Conservation (phyloP, 2,329 filamentous ascomycete genomes). For the Pseudogymnoascus sp. region DNA sequence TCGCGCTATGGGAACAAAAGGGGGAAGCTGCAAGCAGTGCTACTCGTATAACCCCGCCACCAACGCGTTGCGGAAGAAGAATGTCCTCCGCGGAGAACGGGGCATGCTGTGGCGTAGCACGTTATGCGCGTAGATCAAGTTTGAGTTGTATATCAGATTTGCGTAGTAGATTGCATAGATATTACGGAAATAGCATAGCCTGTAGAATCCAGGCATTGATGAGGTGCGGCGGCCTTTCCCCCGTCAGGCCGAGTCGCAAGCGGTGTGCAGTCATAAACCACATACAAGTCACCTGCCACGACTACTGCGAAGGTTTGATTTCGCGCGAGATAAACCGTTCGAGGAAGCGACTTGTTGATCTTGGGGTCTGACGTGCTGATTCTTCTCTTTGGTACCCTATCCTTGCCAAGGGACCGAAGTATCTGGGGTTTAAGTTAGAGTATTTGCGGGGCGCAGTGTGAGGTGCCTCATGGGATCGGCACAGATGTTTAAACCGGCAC, state of each 20-base stretch:
- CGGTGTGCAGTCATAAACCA: background rate
- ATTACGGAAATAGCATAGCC: background rate
- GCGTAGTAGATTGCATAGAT: background rate
- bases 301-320: background rate
- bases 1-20: constrained; percentile 29
- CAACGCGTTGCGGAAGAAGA: constrained; percentile 18
- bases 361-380: background rate
- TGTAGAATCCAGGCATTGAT: background rate
- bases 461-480: background rate
- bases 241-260: background rate
- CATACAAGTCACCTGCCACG: background rate
- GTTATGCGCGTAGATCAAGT: background rate
- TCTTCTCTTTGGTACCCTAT: background rate
- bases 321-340: background rate
- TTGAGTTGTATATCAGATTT: background rate
- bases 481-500: background rate
- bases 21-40: constrained; percentile 29
- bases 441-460: background rate
- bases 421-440: background rate
- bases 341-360: background rate
- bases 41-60: constrained; percentile 24
- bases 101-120: background rate
- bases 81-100: constrained; percentile 20
- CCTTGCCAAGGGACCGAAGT: background rate
- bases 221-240: background rate